These are phyloP conservation scores for Choiromyces venosus DNA, from an alignment of 495 filamentous ascomycete species.

Conservation along the genomic window DNA sequence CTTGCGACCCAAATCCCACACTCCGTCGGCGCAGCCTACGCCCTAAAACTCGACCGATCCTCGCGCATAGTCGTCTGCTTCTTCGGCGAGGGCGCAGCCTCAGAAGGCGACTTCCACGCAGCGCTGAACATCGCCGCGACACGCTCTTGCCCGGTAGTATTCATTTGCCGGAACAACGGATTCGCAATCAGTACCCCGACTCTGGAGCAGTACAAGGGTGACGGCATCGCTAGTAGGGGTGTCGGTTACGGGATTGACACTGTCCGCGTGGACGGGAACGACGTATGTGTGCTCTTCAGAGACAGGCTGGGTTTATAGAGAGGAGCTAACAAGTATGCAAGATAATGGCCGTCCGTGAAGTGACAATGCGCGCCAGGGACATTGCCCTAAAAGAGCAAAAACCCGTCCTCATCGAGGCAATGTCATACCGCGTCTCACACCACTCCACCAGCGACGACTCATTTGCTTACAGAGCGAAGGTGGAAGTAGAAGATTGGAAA, in stretches of 20 bases:
- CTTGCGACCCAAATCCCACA: slow-evolving; percentile 95
- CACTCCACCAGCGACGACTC: slow-evolving; percentile 98
- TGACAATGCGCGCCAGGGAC: slow-evolving; percentile 67
- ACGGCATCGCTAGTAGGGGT: slow-evolving; percentile 93
- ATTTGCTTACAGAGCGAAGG: slow-evolving; percentile 87
- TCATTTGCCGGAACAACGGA: slow-evolving; percentile 96
- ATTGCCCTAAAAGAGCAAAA: slow-evolving; percentile 56
- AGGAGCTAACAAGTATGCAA: slow-evolving; percentile 12
- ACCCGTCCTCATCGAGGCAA: slow-evolving; percentile 79
- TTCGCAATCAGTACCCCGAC: slow-evolving; percentile 95
- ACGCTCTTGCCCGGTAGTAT: slow-evolving; percentile 81
- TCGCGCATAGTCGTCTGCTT: slow-evolving; percentile 77
- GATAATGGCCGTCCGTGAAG: slow-evolving; percentile 87
- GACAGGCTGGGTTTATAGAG: background rate
- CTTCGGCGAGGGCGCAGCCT: slow-evolving; percentile 97
- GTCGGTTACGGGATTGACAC: slow-evolving; percentile 96
- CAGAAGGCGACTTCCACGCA: slow-evolving; percentile 96
- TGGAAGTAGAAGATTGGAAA: slow-evolving; percentile 98
- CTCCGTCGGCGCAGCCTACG: slow-evolving; percentile 82
- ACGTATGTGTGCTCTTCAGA: slow-evolving; percentile 43
- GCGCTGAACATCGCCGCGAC: slow-evolving; percentile 96
- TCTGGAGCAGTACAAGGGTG: slow-evolving; percentile 91
- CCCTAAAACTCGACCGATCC: slow-evolving; percentile 75
- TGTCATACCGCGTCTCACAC: slow-evolving; percentile 95
- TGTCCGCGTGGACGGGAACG: slow-evolving; percentile 92